A percentile compares a stretch with the other conserved stretches of the same genome.
These are phyloP conservation scores for Talaromyces wortmannii DNA, from an alignment of 495 filamentous ascomycete species.

Conservation along the genomic window DNA sequence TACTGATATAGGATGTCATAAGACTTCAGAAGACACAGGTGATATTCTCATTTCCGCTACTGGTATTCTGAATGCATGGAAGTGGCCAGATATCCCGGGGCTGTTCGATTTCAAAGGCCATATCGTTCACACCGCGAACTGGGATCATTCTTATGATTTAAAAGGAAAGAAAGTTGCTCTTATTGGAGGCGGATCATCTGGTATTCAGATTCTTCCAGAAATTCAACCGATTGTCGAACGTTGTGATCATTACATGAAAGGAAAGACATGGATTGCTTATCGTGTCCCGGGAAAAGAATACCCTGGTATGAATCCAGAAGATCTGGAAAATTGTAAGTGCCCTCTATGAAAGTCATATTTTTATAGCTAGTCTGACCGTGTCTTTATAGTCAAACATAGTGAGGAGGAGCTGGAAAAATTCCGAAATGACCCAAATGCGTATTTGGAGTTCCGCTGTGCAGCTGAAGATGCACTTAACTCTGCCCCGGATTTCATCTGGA, in stretches of 20 bases:
- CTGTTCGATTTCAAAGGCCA: slow-evolving; percentile 46
- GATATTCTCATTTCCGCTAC: slow-evolving; percentile 51
- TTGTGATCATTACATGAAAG: too few species aligned
- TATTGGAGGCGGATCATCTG: slow-evolving; percentile 24
- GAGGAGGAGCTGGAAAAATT: slow-evolving; percentile 23
- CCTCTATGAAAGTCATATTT: slow-evolving; percentile 17
- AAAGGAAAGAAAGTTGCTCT: slow-evolving; percentile 36
- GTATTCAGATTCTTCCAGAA: slow-evolving; percentile 48
- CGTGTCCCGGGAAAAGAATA: too few species aligned
- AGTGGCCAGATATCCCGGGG: slow-evolving; percentile 49
- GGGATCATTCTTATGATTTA: slow-evolving; percentile 52
- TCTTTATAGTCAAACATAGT: slow-evolving; percentile 8
- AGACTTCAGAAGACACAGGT: slow-evolving; percentile 40
- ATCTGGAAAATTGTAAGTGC: slow-evolving; percentile 11
- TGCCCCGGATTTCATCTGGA: background rate
- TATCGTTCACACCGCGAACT: slow-evolving; percentile 48
- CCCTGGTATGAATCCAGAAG: too few species aligned
- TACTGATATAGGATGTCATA: slow-evolving; percentile 12
- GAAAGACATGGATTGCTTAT: too few species aligned
- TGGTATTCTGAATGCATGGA: slow-evolving; percentile 48
- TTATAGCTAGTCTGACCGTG: slow-evolving; percentile 16
- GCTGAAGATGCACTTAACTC: background rate
- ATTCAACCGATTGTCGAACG: slow-evolving; percentile 24
- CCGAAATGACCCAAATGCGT: background rate
- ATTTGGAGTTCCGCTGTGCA: slow-evolving; percentile 1